A percentile compares a stretch with the other conserved stretches of the same genome.
phyloP scores from a whole-genome alignment of 805 yeast genomes.

The Kazachstania bromeliacearum region DNA sequence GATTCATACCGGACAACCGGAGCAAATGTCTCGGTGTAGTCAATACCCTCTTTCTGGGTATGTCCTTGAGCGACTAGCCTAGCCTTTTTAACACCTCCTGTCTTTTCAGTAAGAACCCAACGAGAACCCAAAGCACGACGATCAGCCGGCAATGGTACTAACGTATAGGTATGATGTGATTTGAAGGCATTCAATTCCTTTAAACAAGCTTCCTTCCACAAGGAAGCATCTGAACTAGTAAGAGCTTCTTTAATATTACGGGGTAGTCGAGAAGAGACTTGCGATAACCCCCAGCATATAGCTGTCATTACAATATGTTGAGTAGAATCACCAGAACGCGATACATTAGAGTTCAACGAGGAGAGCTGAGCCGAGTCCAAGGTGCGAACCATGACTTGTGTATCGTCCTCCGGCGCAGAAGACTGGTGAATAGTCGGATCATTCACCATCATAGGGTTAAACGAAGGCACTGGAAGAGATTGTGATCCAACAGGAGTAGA shows the following conservation, averaged over 20 bases:
- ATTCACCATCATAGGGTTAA: not conserved
- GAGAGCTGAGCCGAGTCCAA: not conserved
- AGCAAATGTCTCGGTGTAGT: constrained; percentile 22
- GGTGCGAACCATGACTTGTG: not conserved
- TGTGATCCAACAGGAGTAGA: not conserved
- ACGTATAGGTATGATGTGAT: constrained; percentile 6
- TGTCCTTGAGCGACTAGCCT: constrained; percentile 22
- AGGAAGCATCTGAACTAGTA: not conserved
- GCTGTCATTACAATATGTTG: not conserved
- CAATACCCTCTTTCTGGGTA: constrained; percentile 18
- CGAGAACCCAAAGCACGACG: constrained; percentile 7
- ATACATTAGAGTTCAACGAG: not conserved
- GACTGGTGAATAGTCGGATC: not conserved
- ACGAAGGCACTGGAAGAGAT: not conserved
- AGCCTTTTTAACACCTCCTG: constrained; percentile 12
- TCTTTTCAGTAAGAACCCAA: constrained; percentile 17
- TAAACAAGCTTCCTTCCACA: constrained; percentile 5
- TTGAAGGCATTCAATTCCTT: constrained; percentile 6
- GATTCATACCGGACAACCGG: constrained; percentile 20
- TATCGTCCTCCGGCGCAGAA: not conserved
- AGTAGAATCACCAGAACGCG: not conserved
- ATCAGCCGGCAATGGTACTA: constrained; percentile 6
- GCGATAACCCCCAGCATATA: not conserved
- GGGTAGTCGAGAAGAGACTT: not conserved
- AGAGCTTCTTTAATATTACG: constrained; percentile 1